Evolutionary conservation across 306 rosid genomes (phyloP), one percentile per base, ranked within the genome.

Genomic region (Trifolium dubium): DNA sequence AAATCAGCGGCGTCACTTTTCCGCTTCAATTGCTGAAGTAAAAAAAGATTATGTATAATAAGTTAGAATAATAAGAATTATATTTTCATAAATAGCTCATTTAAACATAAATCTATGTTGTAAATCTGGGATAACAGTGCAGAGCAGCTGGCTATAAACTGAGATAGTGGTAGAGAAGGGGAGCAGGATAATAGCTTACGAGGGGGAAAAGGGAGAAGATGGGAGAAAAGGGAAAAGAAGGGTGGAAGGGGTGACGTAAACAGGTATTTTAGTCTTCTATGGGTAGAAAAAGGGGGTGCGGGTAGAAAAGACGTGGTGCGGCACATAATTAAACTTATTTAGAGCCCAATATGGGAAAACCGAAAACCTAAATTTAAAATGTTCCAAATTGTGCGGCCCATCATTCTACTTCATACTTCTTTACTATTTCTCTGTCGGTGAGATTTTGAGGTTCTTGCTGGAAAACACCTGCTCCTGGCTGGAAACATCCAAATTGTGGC

Each of bases 11-110:
- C 35, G 18, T 86, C 86, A 82, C 80, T 88, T 88, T 89, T 94
- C 88, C 95, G 74, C 91, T 94, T 94, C 77, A 87, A 77, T 80
- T 73, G 95, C 89, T 83, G 85, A 73, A 63, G 79, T 53, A 12
- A 44, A 64, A 64, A 64, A 77, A 69, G 17, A 63, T 10, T 40
- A 56, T 64, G 44, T n/a, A 56, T 9, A 64, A 23, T 53, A 67
- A 49, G 82, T 63, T 50, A 56, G 65, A 53, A 76, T 29, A 8
- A n/a, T 49, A 44, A 76, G 56, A 64, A 63, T 19, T 65, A 14
- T 11, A 44, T 70, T 64, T 69, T 11, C 37, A 53, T 12, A 74
- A 50, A 67, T 44, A 44, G 54, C 15, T n/a, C 13, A 41, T 60
- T 14, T 32, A 31, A 60, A 10, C 19, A 32, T 14, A 60, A 60